Percentiles rank a stretch among this genome's conserved stretches.
phyloP scores from a whole-genome alignment of 139 green algal genomes.

The Dunaliella sp. region DNA sequence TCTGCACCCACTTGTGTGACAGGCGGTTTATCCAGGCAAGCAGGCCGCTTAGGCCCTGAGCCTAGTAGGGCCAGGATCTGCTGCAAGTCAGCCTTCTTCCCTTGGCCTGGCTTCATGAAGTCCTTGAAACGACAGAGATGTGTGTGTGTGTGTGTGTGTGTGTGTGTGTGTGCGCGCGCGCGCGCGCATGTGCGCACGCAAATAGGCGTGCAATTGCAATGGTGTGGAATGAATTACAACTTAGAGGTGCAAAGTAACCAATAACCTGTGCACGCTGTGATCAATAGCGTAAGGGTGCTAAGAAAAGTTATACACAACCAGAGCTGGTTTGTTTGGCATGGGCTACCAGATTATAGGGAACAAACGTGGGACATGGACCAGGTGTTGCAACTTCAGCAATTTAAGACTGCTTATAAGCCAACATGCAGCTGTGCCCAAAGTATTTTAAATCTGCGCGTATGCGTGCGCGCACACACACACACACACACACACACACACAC shows the following conservation, averaged over 20 bases:
- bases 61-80: constrained; percentile 1
- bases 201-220: background rate
- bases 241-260: background rate
- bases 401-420: background rate
- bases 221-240: background rate
- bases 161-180: background rate
- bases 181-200: background rate
- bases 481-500: background rate
- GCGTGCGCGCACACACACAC: background rate
- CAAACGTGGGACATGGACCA: no score
- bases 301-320: no score
- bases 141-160: background rate
- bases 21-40: background rate
- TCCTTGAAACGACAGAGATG: background rate
- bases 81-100: constrained; percentile 6
- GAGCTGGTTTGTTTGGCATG: no score
- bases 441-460: background rate
- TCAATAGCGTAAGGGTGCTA: no score
- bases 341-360: no score
- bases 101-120: background rate
- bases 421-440: background rate
- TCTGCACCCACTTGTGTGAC: no score
- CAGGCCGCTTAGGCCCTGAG: constrained; percentile 2
- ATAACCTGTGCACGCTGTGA: no score
- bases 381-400: background rate